Evolutionary conservation across 257 asterid genomes (phyloP).

Genomic region (Oldenlandia corymbosa): DNA sequence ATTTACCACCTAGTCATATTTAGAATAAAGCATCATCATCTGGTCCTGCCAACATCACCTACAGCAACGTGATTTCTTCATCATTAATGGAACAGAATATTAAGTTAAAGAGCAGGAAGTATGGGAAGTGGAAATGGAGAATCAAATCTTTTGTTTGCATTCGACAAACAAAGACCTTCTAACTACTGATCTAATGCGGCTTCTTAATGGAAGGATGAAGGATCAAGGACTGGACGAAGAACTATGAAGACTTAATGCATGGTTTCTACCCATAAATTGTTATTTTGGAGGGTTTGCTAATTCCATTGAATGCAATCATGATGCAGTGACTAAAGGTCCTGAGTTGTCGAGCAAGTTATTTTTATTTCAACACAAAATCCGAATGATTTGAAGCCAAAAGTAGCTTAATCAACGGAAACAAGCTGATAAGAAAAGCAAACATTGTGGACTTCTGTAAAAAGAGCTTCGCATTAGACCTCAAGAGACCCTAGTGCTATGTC

Average conservation of each 20-base stretch:
- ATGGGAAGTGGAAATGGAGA: neutral
- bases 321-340: no score
- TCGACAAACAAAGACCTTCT: no score
- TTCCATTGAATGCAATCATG: no score
- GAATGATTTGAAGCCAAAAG: neutral
- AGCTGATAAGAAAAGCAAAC: no score
- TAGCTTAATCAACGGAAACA: no score
- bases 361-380: neutral
- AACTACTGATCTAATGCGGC: no score
- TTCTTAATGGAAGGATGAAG: no score
- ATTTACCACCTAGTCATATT: slow-evolving; percentile 30
- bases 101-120: neutral
- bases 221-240: neutral
- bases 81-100: slow-evolving; percentile 1
- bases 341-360: neutral
- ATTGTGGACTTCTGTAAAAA: no score
- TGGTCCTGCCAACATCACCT: slow-evolving; percentile 95
- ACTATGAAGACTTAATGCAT: neutral
- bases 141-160: no score
- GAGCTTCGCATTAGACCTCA: neutral
- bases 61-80: slow-evolving; percentile 8
- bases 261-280: no score
- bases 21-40: slow-evolving; percentile 87
- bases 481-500: neutral
- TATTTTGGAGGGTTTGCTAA: no score